phyloP scores from a whole-genome alignment of 257 asterid species.

The Lithospermum erythrorhizon region DNA sequence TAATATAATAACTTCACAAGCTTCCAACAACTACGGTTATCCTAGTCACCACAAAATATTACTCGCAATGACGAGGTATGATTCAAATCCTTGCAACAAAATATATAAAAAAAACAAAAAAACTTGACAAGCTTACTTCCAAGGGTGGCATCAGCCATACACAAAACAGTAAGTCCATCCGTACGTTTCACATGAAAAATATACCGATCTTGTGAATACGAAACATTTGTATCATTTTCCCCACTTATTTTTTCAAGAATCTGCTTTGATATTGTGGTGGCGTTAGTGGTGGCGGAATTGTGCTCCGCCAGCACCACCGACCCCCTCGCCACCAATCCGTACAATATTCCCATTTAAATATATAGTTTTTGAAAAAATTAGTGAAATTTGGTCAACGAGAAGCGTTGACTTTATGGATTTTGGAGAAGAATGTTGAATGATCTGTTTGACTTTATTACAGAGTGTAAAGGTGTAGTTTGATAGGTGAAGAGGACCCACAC shows the following conservation, averaged over 20 bases:
- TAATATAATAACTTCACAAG: no score
- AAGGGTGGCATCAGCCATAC: conserved; percentile 97
- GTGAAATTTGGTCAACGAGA: no score
- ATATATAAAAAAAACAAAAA: not conserved
- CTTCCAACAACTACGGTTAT: no score
- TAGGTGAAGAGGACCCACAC: no score
- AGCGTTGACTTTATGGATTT: no score
- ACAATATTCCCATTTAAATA: conserved; percentile 59
- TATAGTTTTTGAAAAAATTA: no score
- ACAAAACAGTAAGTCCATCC: conserved; percentile 93
- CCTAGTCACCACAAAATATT: no score
- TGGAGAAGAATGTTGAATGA: no score
- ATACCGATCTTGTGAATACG: conserved; percentile 97
- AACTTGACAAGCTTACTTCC: conserved; percentile 65
- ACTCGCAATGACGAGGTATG: no score
- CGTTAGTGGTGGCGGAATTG: conserved; percentile 79
- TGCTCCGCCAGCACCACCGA: conserved; percentile 85
- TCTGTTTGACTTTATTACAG: no score
- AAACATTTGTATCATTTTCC: conserved; percentile 55
- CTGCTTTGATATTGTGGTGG: conserved; percentile 78
- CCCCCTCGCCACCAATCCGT: conserved; percentile 96
- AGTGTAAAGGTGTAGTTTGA: no score
- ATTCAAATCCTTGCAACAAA: not conserved
- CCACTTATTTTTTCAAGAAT: conserved; percentile 89
- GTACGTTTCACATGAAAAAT: conserved; percentile 97